Conservation (phyloP, 371 early-diverging fungal genomes). For the Mucor sp. region DNA sequence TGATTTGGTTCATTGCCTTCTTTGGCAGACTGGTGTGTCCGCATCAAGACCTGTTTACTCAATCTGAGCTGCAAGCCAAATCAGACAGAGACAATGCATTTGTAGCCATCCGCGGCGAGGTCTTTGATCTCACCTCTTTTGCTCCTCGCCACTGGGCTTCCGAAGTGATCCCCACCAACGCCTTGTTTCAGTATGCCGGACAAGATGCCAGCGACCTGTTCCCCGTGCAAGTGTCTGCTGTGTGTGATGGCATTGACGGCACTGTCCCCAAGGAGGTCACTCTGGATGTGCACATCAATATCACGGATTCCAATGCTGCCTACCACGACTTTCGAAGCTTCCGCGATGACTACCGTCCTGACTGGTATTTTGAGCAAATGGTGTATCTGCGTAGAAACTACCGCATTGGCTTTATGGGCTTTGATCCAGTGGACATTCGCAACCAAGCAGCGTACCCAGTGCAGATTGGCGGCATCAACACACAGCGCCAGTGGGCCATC, state of each 20-base stretch:
- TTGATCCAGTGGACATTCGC: constrained; percentile 42
- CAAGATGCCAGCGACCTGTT: constrained; percentile 71
- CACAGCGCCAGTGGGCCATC: constrained; percentile 46
- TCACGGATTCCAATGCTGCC: constrained; percentile 41
- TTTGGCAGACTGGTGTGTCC: constrained; percentile 89
- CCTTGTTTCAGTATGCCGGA: constrained; percentile 65
- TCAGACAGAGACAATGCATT: constrained; percentile 51
- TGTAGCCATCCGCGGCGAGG: constrained; percentile 72
- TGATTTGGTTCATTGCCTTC: constrained; percentile 71
- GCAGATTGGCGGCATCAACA: constrained; percentile 29
- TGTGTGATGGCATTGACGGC: constrained; percentile 46
- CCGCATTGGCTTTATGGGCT: constrained; percentile 53
- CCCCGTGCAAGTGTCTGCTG: constrained; percentile 74
- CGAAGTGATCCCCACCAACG: constrained; percentile 44
- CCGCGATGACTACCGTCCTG: constrained; percentile 44
- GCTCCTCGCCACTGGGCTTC: constrained; percentile 60
- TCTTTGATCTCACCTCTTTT: constrained; percentile 72
- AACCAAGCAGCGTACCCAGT: constrained; percentile 38
- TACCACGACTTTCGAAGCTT: constrained; percentile 51
- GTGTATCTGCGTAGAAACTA: constrained; percentile 52
- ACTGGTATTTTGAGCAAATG: constrained; percentile 61
- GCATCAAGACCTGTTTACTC: constrained; percentile 68
- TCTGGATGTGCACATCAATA: constrained; percentile 41
- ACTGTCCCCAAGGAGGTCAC: constrained; percentile 40
- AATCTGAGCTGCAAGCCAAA: constrained; percentile 49